Conservation (phyloP, 345 rosid species). For the Ricinus communis region DNA sequence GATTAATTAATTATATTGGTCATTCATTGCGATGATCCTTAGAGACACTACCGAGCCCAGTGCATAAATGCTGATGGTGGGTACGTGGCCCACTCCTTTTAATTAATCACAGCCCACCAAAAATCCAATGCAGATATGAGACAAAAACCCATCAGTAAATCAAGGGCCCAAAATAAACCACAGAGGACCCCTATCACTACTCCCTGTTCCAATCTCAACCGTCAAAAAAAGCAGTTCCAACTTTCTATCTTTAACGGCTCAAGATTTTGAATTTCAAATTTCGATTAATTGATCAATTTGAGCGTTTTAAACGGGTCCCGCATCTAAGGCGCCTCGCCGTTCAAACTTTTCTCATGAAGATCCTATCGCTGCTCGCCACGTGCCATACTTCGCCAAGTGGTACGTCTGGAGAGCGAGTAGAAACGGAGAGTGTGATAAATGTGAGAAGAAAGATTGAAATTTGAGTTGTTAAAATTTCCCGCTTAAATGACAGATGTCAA, state of each 20-base stretch:
- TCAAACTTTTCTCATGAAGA: not conserved
- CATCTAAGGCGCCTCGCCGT: slow-evolving; percentile 5
- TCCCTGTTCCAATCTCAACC: slow-evolving; percentile 6
- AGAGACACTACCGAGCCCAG: not conserved
- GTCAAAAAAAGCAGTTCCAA: not conserved
- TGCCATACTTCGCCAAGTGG: not conserved
- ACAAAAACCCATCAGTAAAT: not conserved
- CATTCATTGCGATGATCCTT: no score
- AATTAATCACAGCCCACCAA: not conserved
- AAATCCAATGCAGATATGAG: not conserved
- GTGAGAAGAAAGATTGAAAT: not conserved
- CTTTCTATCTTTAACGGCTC: slow-evolving; percentile 15
- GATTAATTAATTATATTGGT: no score
- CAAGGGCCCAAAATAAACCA: not conserved
- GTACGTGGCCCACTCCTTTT: not conserved
- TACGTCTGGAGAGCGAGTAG: not conserved
- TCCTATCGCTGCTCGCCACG: not conserved
- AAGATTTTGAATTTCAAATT: slow-evolving; percentile 20
- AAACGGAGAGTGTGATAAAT: not conserved
- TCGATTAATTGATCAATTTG: slow-evolving; percentile 6
- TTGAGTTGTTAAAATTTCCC: slow-evolving; percentile 29
- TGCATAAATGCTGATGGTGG: not conserved
- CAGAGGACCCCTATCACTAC: no score
- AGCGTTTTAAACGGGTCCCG: slow-evolving; percentile 9
- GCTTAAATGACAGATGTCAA: slow-evolving; percentile 15